These are phyloP conservation scores for Trypanosoma melophagium DNA, from an alignment of 208 protist species.

Conservation along the genomic window DNA sequence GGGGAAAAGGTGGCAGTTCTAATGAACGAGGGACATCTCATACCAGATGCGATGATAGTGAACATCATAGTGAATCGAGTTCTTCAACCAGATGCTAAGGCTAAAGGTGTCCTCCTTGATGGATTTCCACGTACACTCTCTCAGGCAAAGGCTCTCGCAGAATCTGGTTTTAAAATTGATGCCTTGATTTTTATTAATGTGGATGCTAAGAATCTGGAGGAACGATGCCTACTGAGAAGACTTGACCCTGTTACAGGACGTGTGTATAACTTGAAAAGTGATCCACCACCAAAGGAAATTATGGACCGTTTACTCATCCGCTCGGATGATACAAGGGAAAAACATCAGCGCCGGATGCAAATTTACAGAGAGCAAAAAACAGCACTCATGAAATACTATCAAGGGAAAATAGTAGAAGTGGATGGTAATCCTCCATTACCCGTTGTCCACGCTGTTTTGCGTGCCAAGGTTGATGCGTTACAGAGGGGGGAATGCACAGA, in stretches of 20 bases:
- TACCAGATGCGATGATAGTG: conserved; percentile 79
- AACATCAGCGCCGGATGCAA: conserved; percentile 67
- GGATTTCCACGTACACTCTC: conserved; percentile 92
- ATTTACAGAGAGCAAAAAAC: conserved; percentile 69
- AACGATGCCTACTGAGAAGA: conserved; percentile 61
- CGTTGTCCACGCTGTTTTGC: conserved; percentile 43
- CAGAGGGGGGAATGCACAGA: conserved; percentile 21
- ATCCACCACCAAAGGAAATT: conserved; percentile 69
- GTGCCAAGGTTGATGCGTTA: conserved; percentile 31
- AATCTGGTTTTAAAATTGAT: conserved; percentile 63
- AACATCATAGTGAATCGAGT: conserved; percentile 65
- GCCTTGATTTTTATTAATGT: conserved; percentile 77
- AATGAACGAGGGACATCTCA: conserved; percentile 77
- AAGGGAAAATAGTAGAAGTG: conserved; percentile 52
- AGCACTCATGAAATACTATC: conserved; percentile 56
- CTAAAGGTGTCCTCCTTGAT: conserved; percentile 86
- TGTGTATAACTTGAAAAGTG: conserved; percentile 77
- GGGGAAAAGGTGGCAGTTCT: conserved; percentile 47
- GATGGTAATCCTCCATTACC: conserved; percentile 51
- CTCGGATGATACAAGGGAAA: conserved; percentile 79
- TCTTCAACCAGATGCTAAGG: conserved; percentile 31
- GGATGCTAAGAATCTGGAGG: conserved; percentile 38
- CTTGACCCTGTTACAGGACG: conserved; percentile 71
- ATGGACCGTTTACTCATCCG: conserved; percentile 73
- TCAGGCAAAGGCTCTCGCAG: conserved; percentile 76